Percentiles rank a stretch among this genome's conserved stretches.
phyloP scores from a whole-genome alignment of 306 rosid genomes.

The Calophaca sinica region DNA sequence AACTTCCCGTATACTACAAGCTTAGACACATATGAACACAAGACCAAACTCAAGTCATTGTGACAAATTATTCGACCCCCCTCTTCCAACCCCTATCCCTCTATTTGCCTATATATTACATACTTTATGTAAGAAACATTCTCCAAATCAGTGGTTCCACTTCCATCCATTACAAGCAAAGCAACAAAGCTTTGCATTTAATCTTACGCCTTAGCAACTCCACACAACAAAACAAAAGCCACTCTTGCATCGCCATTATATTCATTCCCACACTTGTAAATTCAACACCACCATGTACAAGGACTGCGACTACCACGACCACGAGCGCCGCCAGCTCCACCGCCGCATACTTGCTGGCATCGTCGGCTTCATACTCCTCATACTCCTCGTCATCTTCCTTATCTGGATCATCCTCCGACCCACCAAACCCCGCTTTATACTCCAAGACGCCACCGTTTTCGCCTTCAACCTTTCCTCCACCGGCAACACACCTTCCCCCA shows the following conservation, averaged over 20 bases:
- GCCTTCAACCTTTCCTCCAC: slow-evolving; percentile 60
- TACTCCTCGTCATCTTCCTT: slow-evolving; percentile 53
- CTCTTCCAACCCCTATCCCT: not conserved
- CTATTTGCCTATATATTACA: not conserved
- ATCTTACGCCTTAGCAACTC: no score
- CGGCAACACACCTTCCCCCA: slow-evolving; percentile 31
- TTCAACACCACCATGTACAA: slow-evolving; percentile 44
- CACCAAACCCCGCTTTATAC: slow-evolving; percentile 66
- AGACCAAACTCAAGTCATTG: not conserved
- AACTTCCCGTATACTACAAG: slow-evolving; percentile 36
- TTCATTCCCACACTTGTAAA: no score
- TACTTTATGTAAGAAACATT: slow-evolving; percentile 20
- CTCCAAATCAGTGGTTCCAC: not conserved
- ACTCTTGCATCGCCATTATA: no score
- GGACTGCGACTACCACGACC: slow-evolving; percentile 49
- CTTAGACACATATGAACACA: not conserved
- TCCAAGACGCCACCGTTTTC: slow-evolving; percentile 71
- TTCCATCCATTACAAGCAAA: slow-evolving; percentile 17
- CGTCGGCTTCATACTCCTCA: slow-evolving; percentile 29
- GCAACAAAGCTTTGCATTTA: not conserved
- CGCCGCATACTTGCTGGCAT: slow-evolving; percentile 49
- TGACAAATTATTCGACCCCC: slow-evolving; percentile 3
- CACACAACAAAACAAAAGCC: no score
- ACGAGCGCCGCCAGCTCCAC: slow-evolving; percentile 38
- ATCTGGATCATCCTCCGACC: slow-evolving; percentile 69